phyloP scores from a whole-genome alignment of 805 yeast species.

The Kurtzmaniella cleridarum region DNA sequence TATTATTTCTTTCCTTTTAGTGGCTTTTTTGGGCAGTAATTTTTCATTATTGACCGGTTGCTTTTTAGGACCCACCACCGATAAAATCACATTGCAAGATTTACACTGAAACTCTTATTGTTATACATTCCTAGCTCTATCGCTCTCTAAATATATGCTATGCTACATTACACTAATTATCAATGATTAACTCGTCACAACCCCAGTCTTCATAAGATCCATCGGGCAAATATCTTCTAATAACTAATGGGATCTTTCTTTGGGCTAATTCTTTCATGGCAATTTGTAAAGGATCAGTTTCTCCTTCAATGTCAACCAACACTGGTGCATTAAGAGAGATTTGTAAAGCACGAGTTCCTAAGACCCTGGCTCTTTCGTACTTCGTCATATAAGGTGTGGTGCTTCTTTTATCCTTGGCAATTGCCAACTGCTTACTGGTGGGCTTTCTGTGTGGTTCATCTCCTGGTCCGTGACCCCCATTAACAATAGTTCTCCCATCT shows the following conservation, averaged over 20 bases:
- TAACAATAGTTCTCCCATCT: slow-evolving; percentile 69
- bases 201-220: slow-evolving; percentile 99
- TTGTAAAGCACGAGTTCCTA: slow-evolving; percentile 96
- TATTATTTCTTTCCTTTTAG: too few species aligned
- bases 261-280: slow-evolving; percentile 96
- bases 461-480: slow-evolving; percentile 62
- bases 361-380: slow-evolving; percentile 94
- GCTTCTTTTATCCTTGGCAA: slow-evolving; percentile 80
- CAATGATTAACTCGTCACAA: slow-evolving; percentile 93
- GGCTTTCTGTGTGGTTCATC: slow-evolving; percentile 48
- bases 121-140: too few species aligned
- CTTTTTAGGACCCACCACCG: too few species aligned
- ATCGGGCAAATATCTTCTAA: slow-evolving; percentile 94
- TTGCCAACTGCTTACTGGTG: slow-evolving; percentile 74
- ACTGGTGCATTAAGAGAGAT: slow-evolving; percentile 98
- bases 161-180: slow-evolving; percentile 41
- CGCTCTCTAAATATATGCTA: too few species aligned
- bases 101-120: too few species aligned
- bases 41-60: too few species aligned
- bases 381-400: slow-evolving; percentile 99
- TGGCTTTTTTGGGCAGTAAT: too few species aligned
- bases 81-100: too few species aligned
- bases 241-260: slow-evolving; percentile 89
- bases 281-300: slow-evolving; percentile 95
- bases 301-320: slow-evolving; percentile 96